Base-by-base conservation (phyloP, 2,329 filamentous ascomycete species). In the Onygenales sp. region DNA sequence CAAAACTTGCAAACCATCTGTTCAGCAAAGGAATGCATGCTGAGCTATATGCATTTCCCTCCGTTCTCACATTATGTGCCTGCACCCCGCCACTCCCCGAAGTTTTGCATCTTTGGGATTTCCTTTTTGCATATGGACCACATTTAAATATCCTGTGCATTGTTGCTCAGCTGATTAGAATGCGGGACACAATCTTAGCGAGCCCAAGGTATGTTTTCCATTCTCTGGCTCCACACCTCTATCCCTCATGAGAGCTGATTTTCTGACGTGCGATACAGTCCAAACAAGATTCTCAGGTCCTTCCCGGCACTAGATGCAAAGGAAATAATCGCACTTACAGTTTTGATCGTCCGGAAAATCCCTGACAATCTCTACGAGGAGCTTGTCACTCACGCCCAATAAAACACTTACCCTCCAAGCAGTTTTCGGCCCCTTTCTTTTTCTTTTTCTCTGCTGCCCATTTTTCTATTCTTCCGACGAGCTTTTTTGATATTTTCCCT, bases 111-210 rank as follows among this genome's bases (percentile, higher is more conserved):
- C 78, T 98, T 2, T 98, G 93, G 93, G 93, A 98, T 68, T 98
- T 98, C 62, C 72, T 98, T 21, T 95, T 98, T 65, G 92, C 93
- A 0, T 98, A 96, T 61, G 93, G 93, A 0, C 85, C 90, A 37
- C 93, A 98, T 68, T 70, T 98, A 56, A 98, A 98, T 65, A 88
- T 98, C 53, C 73, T 98, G 21, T 97, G 93, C 67, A 96, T 98
- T 58, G 93, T 97, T 13, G 92, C 92, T 11, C 93, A 98, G 71
- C 76, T 98, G 51, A 85, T 96, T 48, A 81, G 95, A 63, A 88
- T 96, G 72, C 79, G 91, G 55, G 86, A 91, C 53, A 84, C 88
- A 56, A 84, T 98, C 51, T 73, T 98, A 61, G 83, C 83, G 54
- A 95, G 87, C 54, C 80, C 86, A 6, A 95, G 87, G 91, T 95